These are phyloP conservation scores for Exophiala phaeomuriformis DNA, from an alignment of 2,329 filamentous ascomycete genomes.

Conservation along the genomic window DNA sequence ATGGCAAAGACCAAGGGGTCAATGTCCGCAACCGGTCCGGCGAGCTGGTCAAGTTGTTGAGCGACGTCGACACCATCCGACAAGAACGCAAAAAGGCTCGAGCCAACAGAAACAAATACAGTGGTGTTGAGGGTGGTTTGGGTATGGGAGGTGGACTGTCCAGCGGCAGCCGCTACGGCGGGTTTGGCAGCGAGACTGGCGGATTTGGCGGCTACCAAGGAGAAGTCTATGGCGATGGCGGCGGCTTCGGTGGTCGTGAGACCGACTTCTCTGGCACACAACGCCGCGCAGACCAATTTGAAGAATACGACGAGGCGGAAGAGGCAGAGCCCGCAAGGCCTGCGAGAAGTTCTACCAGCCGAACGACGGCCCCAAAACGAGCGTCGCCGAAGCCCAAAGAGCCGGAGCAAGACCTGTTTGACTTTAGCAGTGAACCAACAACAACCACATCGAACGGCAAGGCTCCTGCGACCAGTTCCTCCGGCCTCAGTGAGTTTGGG, in stretches of 20 bases:
- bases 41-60: slow-evolving; percentile 85
- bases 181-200: slow-evolving; percentile 74
- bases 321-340: slow-evolving; percentile 53
- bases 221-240: slow-evolving; percentile 88
- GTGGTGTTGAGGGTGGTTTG: slow-evolving; percentile 79
- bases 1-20: slow-evolving; percentile 96
- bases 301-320: slow-evolving; percentile 95
- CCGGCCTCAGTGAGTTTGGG: slow-evolving; percentile 39
- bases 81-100: slow-evolving; percentile 77
- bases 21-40: slow-evolving; percentile 96
- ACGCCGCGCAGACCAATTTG: slow-evolving; percentile 66
- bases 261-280: slow-evolving; percentile 63
- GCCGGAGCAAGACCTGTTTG: slow-evolving; percentile 86
- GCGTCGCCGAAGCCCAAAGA: slow-evolving; percentile 62
- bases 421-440: slow-evolving; percentile 69
- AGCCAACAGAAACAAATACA: slow-evolving; percentile 86
- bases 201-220: slow-evolving; percentile 54
- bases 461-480: slow-evolving; percentile 36
- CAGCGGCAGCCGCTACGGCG: slow-evolving; percentile 65
- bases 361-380: slow-evolving; percentile 31
- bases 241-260: slow-evolving; percentile 75
- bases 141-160: slow-evolving; percentile 51
- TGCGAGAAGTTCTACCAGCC: slow-evolving; percentile 22
- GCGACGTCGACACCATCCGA: slow-evolving; percentile 56
- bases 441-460: slow-evolving; percentile 41